phyloP scores from a whole-genome alignment of 768 basidiomycete genomes.

The Macrolepiota albuminosa region DNA sequence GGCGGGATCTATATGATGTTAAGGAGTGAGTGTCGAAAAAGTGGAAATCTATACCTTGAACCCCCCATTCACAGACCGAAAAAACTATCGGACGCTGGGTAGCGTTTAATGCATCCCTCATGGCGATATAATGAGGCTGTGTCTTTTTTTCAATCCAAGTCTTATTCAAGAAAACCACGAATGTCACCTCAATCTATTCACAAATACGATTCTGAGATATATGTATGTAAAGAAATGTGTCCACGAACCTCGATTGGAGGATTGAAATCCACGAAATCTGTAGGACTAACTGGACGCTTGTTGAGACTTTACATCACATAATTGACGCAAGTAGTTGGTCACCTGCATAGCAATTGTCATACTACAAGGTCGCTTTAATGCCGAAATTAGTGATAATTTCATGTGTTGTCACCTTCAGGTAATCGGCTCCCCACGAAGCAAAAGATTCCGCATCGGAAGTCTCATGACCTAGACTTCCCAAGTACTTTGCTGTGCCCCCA shows the following conservation, averaged over 20 bases:
- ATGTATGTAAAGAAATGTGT: neutral
- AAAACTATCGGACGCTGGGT: slow-evolving; percentile 44
- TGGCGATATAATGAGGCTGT: slow-evolving; percentile 38
- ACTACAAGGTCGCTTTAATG: slow-evolving; percentile 18
- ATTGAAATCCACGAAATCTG: slow-evolving; percentile 42
- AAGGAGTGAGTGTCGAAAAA: too few relatives aligned
- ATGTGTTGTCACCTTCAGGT: slow-evolving; percentile 28
- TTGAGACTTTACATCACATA: neutral
- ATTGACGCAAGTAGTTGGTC: neutral
- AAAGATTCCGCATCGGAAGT: slow-evolving; percentile 41
- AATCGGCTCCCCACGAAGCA: slow-evolving; percentile 46
- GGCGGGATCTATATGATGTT: slow-evolving; percentile 36
- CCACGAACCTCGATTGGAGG: slow-evolving; percentile 34
- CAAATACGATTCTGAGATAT: neutral
- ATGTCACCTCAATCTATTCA: slow-evolving; percentile 30
- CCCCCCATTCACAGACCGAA: slow-evolving; percentile 47
- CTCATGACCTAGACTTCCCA: slow-evolving; percentile 44
- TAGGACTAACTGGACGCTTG: slow-evolving; percentile 25
- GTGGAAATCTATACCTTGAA: slow-evolving; percentile 26
- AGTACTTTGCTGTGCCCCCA: slow-evolving; percentile 38
- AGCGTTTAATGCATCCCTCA: slow-evolving; percentile 41
- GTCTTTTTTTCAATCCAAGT: neutral
- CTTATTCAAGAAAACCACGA: neutral
- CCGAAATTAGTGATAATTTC: neutral
- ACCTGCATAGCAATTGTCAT: slow-evolving; percentile 49